phyloP scores from a whole-genome alignment of 2,329 filamentous ascomycete species.

The Cladosporium sp. region DNA sequence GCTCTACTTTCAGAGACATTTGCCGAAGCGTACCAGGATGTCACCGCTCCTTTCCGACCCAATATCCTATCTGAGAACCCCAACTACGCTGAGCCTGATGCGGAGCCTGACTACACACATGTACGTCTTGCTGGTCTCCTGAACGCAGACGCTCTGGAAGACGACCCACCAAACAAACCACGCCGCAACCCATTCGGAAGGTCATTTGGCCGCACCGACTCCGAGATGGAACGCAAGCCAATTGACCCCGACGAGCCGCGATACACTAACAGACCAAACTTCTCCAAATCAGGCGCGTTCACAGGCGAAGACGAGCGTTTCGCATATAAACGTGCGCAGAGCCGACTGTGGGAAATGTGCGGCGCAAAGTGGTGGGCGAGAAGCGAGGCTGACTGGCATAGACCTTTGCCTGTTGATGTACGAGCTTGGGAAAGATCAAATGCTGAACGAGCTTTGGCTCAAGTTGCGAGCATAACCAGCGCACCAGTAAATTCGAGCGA shows the following conservation, averaged over 20 bases:
- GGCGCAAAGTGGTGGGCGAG: slow-evolving; percentile 69
- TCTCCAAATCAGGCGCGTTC: slow-evolving; percentile 66
- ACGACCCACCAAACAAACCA: slow-evolving; percentile 49
- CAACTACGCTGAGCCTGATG: slow-evolving; percentile 36
- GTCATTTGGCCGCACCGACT: slow-evolving; percentile 35
- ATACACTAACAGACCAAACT: slow-evolving; percentile 53
- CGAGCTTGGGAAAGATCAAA: slow-evolving; percentile 63
- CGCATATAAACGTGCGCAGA: slow-evolving; percentile 74
- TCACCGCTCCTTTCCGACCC: slow-evolving; percentile 72
- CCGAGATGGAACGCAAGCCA: slow-evolving; percentile 36
- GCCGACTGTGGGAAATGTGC: slow-evolving; percentile 81
- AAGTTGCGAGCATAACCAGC: neutral
- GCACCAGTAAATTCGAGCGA: slow-evolving; percentile 12
- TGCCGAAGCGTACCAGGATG: slow-evolving; percentile 76
- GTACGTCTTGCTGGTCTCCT: slow-evolving; percentile 40
- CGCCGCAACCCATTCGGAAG: slow-evolving; percentile 33
- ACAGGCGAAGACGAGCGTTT: slow-evolving; percentile 82
- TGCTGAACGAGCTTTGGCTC: neutral
- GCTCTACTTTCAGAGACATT: slow-evolving; percentile 65
- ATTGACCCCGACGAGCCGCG: slow-evolving; percentile 36
- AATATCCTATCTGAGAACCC: slow-evolving; percentile 68
- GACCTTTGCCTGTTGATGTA: slow-evolving; percentile 62
- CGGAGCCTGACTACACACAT: slow-evolving; percentile 40
- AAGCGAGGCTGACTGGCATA: slow-evolving; percentile 64
- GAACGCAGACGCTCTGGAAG: slow-evolving; percentile 49